A percentile compares a stretch with the other conserved stretches of the same genome.
Evolutionary conservation across 306 rosid genomes (phyloP).

Genomic region (Albizia julibrissin): DNA sequence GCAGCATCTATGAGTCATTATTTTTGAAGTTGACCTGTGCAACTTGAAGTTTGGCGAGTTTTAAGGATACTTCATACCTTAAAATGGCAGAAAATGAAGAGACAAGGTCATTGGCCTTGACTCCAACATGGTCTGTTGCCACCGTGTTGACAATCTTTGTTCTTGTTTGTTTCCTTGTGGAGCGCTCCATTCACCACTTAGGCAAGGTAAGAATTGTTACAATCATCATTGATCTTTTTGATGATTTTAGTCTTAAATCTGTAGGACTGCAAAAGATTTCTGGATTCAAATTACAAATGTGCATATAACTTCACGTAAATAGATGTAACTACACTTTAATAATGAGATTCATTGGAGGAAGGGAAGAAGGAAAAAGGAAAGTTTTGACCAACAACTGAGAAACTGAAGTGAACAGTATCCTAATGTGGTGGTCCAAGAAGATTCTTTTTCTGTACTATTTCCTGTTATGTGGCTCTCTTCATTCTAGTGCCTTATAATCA

Average conservation of each 20-base stretch:
- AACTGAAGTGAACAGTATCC: neutral
- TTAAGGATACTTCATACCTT: conserved; percentile 20
- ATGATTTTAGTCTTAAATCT: neutral
- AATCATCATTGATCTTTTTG: neutral
- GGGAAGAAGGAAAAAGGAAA: neutral
- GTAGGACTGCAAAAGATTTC: neutral
- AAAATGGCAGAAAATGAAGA: conserved; percentile 48
- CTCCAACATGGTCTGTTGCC: conserved; percentile 88
- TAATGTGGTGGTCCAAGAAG: neutral
- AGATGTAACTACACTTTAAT: neutral
- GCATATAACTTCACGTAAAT: neutral
- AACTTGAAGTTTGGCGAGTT: conserved; percentile 20
- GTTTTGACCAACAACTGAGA: neutral
- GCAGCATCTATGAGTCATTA: neutral
- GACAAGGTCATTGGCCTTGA: conserved; percentile 72
- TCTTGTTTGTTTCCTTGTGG: conserved; percentile 67
- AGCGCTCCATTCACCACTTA: conserved; percentile 57
- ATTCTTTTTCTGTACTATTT: neutral
- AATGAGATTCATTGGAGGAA: neutral
- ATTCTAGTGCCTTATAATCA: neutral
- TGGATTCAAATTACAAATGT: neutral
- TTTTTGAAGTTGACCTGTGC: conserved; percentile 1
- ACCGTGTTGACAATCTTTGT: conserved; percentile 65
- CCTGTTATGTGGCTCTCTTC: neutral
- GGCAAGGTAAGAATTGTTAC: neutral